Evolutionary conservation across 2,329 filamentous ascomycete species (phyloP), one percentile per base, ranked within the genome.

Genomic region (Aureobasidium sp.): DNA sequence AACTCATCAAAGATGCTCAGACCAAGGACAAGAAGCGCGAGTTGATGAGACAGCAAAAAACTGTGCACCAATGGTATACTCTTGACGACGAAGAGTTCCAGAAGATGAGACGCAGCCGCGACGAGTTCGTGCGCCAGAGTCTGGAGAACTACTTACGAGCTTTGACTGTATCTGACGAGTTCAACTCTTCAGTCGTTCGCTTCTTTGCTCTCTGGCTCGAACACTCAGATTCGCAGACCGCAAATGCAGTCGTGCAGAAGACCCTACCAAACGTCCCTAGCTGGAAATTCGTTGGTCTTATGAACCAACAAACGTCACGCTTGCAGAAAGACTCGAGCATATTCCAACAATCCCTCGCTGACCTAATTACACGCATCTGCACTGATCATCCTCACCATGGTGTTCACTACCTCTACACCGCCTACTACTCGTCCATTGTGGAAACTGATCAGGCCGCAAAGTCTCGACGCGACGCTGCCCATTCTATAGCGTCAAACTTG

Each of bases 271-370:
- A 84, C 57, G 93, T 97, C 0, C 88, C 93, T 2, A 96, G 90
- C 62, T 84, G 90, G 64, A 99, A 99, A 70, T 96, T 99, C 71
- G 93, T 91, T 1, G 78, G 88, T 3, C 78, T 99, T 57, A 96
- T 96, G 86, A 99, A 97, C 69, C 94, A 99, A 73, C 82, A 99
- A 36, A 93, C 92, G 6, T 99, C 95, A n/a, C 86, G 94, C 8
- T 78, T 99, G 6, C 85, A 96, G 64, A 84, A 89, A 64, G 82
- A 86, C 36, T 75, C 81, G 1, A 82, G 81, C 16, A 71, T 78
- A 0, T 99, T 99, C 69, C 94, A 99, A 69, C 80, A 79, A 44
- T 79, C 93, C 1, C 78, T 99, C 2, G 83, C 85, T 57, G 79
- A 80, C 2, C 77, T 99, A 21, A 86, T 97, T 4, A 85, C 86